phyloP scores from a whole-genome alignment of 2,329 filamentous ascomycete species.

The Exophiala sp. region DNA sequence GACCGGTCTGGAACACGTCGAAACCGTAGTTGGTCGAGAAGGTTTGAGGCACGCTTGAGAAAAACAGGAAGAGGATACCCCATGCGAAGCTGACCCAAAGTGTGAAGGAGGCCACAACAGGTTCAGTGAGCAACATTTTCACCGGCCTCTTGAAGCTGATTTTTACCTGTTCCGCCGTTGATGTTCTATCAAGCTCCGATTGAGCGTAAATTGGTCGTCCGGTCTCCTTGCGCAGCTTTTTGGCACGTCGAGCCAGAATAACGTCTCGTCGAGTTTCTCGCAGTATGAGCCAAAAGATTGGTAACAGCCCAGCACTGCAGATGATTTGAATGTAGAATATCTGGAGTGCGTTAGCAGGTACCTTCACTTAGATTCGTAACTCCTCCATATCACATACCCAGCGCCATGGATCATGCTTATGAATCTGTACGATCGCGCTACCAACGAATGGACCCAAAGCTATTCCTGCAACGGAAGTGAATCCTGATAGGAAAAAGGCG shows the following conservation, averaged over 20 bases:
- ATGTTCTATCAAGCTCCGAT: constrained; percentile 29
- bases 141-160: constrained; percentile 15
- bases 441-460: constrained; percentile 46
- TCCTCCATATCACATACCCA: constrained; percentile 34
- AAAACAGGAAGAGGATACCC: constrained; percentile 45
- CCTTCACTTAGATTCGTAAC: neutral
- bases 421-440: constrained; percentile 37
- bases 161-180: neutral
- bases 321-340: neutral
- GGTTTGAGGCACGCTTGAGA: constrained; percentile 40
- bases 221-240: constrained; percentile 37
- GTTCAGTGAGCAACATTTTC: constrained; percentile 41
- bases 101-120: constrained; percentile 44
- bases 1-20: constrained; percentile 34
- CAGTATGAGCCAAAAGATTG: constrained; percentile 41
- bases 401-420: constrained; percentile 37
- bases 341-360: neutral
- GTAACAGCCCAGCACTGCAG: constrained; percentile 38
- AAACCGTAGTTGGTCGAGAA: constrained; percentile 39
- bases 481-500: constrained; percentile 22
- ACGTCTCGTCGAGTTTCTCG: constrained; percentile 43
- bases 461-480: constrained; percentile 43
- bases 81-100: constrained; percentile 45
- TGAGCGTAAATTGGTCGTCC: constrained; percentile 16
- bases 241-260: constrained; percentile 39